A percentile compares a stretch with the other conserved stretches of the same genome.
Conservation (phyloP, 176 grass and related monocot genomes). For the Dendrocalamus sinicus region DNA sequence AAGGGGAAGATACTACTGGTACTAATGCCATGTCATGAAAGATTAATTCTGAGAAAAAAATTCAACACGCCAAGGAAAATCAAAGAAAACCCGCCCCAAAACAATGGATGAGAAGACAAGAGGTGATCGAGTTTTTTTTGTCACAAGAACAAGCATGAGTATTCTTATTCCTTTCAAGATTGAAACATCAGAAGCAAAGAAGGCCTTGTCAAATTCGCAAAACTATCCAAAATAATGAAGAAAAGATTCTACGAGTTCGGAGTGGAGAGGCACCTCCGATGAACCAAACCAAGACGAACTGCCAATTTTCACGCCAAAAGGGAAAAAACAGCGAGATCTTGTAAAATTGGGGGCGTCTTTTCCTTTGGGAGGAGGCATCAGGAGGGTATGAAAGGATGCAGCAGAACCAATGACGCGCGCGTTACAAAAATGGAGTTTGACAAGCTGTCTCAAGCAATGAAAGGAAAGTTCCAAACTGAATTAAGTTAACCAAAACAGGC, state of each 20-base stretch:
- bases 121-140: too few species aligned
- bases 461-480: constrained; percentile 19
- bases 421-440: constrained; percentile 37
- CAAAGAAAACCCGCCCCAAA: too few species aligned
- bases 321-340: neutral
- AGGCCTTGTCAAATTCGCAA: neutral
- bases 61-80: too few species aligned
- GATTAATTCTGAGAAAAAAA: too few species aligned
- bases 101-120: too few species aligned
- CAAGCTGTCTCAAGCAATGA: constrained; percentile 31
- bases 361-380: constrained; percentile 20
- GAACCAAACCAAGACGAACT: neutral
- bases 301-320: neutral
- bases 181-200: too few species aligned
- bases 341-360: neutral
- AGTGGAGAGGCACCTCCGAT: neutral
- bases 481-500: constrained; percentile 19
- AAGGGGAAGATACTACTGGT: too few species aligned
- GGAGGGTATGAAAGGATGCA: neutral
- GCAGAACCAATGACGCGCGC: neutral
- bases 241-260: neutral
- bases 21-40: too few species aligned
- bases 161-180: too few species aligned
- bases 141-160: too few species aligned
- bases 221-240: neutral